Percentiles rank a stretch among this genome's conserved stretches.
phyloP scores from a whole-genome alignment of 306 rosid species.

The Vigna unguiculata region DNA sequence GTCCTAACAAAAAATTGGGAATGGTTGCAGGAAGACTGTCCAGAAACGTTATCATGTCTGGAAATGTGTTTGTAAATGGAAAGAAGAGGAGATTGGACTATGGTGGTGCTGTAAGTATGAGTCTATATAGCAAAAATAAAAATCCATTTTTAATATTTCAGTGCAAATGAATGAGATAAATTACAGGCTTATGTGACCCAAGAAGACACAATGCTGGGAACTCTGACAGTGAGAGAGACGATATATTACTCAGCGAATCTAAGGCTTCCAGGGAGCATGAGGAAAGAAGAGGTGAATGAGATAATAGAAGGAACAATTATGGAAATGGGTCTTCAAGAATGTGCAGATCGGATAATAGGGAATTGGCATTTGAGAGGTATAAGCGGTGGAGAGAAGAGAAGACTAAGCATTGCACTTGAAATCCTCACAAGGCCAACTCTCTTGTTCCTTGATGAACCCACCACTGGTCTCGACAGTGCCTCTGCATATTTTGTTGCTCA shows the following conservation, averaged over 20 bases:
- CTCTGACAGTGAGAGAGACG: conserved; percentile 87
- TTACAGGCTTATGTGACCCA: conserved; percentile 90
- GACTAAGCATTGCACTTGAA: conserved; percentile 89
- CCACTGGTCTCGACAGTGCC: conserved; percentile 93
- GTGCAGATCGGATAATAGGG: conserved; percentile 75
- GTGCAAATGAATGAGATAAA: too few relatives aligned
- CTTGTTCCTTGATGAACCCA: conserved; percentile 96
- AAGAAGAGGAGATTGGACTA: conserved; percentile 68
- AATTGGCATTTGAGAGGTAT: conserved; percentile 93
- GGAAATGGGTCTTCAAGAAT: conserved; percentile 90
- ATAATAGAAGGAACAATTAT: conserved; percentile 66
- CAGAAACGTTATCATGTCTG: conserved; percentile 79
- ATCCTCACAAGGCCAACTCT: conserved; percentile 81
- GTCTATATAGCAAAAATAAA: too few relatives aligned
- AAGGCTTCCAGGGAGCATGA: conserved; percentile 69
- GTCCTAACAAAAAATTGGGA: too few relatives aligned
- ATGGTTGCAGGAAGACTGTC: conserved; percentile 76
- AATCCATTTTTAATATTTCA: too few relatives aligned
- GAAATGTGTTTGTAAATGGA: conserved; percentile 81
- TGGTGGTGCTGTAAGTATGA: conserved; percentile 71
- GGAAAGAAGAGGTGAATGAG: conserved; percentile 66
- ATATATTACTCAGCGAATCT: conserved; percentile 80
- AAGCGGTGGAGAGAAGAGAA: conserved; percentile 94
- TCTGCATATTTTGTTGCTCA: conserved; percentile 89
- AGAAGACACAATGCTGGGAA: conserved; percentile 84